Evolutionary conservation across 495 filamentous ascomycete genomes (phyloP).

Genomic region (Baudoinia panamericana): DNA sequence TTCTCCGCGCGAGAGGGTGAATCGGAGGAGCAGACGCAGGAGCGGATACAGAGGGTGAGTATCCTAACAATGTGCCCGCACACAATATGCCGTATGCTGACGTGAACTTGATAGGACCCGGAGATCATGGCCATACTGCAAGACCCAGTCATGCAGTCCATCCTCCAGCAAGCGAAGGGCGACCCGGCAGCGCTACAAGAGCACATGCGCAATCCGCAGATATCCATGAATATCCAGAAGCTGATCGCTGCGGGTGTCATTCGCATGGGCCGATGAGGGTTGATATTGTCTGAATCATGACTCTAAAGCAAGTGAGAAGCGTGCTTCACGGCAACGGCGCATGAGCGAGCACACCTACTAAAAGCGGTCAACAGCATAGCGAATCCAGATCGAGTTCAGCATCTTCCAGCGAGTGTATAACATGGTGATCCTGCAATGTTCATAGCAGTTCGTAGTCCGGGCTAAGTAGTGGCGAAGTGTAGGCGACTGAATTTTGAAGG

Average conservation of each 20-base stretch:
- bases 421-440: too few relatives aligned
- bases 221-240: conserved; percentile 80
- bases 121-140: conserved; percentile 82
- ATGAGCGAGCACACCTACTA: too few relatives aligned
- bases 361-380: too few relatives aligned
- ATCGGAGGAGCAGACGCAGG: conserved; percentile 91
- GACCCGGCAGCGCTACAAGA: conserved; percentile 85
- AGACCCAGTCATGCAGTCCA: conserved; percentile 94
- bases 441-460: too few relatives aligned
- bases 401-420: too few relatives aligned
- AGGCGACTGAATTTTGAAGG: too few relatives aligned
- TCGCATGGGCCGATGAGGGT: conserved; percentile 54
- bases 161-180: conserved; percentile 87
- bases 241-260: conserved; percentile 87
- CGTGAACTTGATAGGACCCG: conserved; percentile 1
- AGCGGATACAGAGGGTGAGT: conserved; percentile 77
- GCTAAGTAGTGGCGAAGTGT: too few relatives aligned
- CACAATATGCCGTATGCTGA: neutral
- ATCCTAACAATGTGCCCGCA: too few relatives aligned
- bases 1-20: conserved; percentile 81
- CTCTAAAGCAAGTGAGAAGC: too few relatives aligned
- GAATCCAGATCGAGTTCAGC: too few relatives aligned
- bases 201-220: conserved; percentile 85
- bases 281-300: too few relatives aligned
- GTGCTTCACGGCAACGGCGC: too few relatives aligned